Base-by-base conservation (phyloP, 2,329 filamentous ascomycete species). In the Xylaria sp. region DNA sequence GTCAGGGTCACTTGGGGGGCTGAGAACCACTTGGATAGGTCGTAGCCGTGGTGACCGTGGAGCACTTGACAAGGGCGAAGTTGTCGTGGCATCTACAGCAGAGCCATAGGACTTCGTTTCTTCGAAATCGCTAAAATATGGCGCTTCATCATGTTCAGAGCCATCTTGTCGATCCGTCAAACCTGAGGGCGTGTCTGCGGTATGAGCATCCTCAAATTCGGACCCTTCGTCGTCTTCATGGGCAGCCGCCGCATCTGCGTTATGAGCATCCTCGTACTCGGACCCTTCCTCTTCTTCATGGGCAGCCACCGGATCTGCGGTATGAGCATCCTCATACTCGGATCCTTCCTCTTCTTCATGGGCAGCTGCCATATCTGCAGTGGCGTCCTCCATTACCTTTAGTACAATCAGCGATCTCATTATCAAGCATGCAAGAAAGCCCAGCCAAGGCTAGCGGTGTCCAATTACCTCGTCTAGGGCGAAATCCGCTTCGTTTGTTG, bases 1-100 rank as follows among this genome's bases (percentile, higher is more conserved):
- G 4, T 66, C 63, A 4, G 68, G 68, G 46, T 73, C 56, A 6
- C 57, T 37, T 8, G 70, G 66, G 11, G 68, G 67, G 8, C 23
- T 51, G 35, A 74, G 66, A 11, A 72, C 61, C 5, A 74, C 67
- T 56, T 74, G 63, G 30, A 74, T 72, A 13, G 63, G 63, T 23
- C 52, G 58, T 8, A 61, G 57, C 53, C 58, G 65, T 16, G 49
- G 49, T 35, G 47, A 19, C 55, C 42, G 58, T n/a, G 42, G n/a
- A 11, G 42, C 10, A 46, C 42, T 46, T 44, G 57, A 47, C 19
- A 30, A 30, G 42, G 44, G 48, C 8, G 63, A 56, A 8, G 47
- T 34, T 3, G 11, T 9, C 8, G n/a, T 44, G 9, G 37, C 37
- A 13, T 9, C 37, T 9, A 13, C 8, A 42, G 9, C 37, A 3